Evolutionary conservation across 495 filamentous ascomycete species (phyloP), one percentile per base, ranked within the genome.

Genomic region (Podospora pseudocomata): DNA sequence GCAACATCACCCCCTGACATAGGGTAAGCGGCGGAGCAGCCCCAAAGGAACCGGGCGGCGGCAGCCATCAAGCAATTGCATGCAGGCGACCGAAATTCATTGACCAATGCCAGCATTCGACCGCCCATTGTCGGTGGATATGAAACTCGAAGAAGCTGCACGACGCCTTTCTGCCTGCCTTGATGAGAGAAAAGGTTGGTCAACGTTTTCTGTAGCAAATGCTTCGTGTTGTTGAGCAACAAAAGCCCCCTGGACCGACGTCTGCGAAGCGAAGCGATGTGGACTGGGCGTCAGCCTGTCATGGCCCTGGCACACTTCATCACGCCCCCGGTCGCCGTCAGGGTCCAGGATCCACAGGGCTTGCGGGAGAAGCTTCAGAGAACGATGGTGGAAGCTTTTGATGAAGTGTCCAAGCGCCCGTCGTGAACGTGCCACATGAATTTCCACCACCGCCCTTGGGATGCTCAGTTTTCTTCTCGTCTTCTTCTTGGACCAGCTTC

Each of bases 311-410:
- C 68, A 39, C n/a, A 30, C 11, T 58, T 20, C 68, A 63, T 63
- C 63, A 39, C 26, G 26, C n/a, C 30, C 56, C 44, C 39, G 39
- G 39, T 49, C 13, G 39, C 39, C 39, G 39, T 49, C 39, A 49
- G 39, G 39, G 39, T 49, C 39, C 49, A 39, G 16, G 68, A 65
- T 70, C 68, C 62, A 62, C 61, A 26, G 34, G 32, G 49, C 27
- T 61, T 20, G 65, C 68, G 65, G 65, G 65, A 70, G 68, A 70
- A 70, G 68, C 65, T 67, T 65, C 56, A 57, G 61, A 66, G 68
- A 70, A 70, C 60, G 55, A 70, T 60, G 60, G 28, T 70, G 68
- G 68, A 70, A 70, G 68, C 54, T 60, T 60, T 23, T 63, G 44
- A 13, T 28, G 61, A 32, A 32, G 30, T 62, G 19, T 62, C 39